phyloP scores from a whole-genome alignment of 192 early-diverging fungal genomes.

The Chytriomyces hyalinus region DNA sequence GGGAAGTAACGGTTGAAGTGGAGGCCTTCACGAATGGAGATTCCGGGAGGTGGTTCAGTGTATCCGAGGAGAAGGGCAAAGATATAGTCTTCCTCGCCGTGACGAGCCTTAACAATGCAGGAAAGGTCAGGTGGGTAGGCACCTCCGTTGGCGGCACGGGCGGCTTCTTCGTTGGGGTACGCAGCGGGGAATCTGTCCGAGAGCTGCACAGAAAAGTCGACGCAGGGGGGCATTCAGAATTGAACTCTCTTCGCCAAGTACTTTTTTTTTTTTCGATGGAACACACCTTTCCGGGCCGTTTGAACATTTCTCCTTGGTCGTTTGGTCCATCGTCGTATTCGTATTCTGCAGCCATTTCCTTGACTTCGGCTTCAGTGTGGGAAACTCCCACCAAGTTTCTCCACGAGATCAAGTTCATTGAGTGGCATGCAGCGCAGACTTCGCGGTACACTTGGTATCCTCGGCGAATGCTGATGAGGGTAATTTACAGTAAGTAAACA shows the following conservation, averaged over 20 bases:
- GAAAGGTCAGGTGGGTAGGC: slow-evolving; percentile 95
- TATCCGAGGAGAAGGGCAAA: slow-evolving; percentile 96
- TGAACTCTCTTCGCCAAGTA: no score
- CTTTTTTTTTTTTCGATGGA: no score
- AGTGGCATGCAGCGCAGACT: slow-evolving; percentile 97
- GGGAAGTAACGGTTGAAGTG: slow-evolving; percentile 99
- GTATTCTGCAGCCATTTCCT: slow-evolving; percentile 90
- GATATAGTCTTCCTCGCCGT: slow-evolving; percentile 95
- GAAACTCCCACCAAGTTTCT: slow-evolving; percentile 96
- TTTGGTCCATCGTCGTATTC: slow-evolving; percentile 93
- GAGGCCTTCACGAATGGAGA: slow-evolving; percentile 90
- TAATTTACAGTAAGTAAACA: no score
- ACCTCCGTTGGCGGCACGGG: slow-evolving; percentile 93
- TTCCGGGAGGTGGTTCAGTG: slow-evolving; percentile 92
- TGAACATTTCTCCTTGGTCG: slow-evolving; percentile 90
- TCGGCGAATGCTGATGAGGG: slow-evolving; percentile 79
- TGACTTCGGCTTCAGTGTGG: slow-evolving; percentile 90
- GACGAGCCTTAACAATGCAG: slow-evolving; percentile 92
- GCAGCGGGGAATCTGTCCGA: slow-evolving; percentile 88
- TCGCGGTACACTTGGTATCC: slow-evolving; percentile 99
- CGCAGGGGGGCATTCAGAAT: no score
- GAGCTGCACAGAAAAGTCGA: slow-evolving; percentile 43
- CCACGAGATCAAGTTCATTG: slow-evolving; percentile 90
- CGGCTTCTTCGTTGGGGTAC: slow-evolving; percentile 96
- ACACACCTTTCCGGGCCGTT: slow-evolving; percentile 83